A percentile compares a stretch with the other conserved stretches of the same genome.
phyloP scores from a whole-genome alignment of 495 filamentous ascomycete genomes.

The Hypomontagnella submonticulosa region DNA sequence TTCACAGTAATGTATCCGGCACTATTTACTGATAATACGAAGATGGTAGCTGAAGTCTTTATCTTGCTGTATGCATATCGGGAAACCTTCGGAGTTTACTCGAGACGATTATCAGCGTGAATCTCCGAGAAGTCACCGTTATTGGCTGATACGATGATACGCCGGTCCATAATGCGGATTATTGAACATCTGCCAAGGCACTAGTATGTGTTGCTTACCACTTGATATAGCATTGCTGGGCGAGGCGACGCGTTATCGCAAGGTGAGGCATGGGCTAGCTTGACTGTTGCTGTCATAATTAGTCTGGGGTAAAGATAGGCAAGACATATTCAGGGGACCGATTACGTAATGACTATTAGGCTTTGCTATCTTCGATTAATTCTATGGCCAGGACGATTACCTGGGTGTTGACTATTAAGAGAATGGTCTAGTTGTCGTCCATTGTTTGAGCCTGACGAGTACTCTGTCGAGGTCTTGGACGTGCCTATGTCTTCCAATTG shows the following conservation, averaged over 20 bases:
- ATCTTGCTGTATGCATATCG: conserved; percentile 4
- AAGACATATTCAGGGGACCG: too few species aligned
- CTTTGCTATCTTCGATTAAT: too few species aligned
- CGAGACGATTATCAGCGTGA: conserved; percentile 20
- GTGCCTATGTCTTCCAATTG: too few species aligned
- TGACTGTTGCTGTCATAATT: too few species aligned
- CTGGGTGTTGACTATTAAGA: too few species aligned
- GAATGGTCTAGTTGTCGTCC: too few species aligned
- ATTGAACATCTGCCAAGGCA: conserved; percentile 22
- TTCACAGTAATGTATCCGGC: background rate
- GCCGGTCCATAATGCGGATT: background rate
- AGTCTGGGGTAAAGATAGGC: too few species aligned
- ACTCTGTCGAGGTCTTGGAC: too few species aligned
- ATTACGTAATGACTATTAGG: too few species aligned
- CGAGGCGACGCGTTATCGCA: conserved; percentile 24
- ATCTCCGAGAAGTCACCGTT: conserved; percentile 38
- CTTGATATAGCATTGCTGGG: background rate
- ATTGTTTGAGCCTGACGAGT: too few species aligned
- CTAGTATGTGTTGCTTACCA: conserved; percentile 20
- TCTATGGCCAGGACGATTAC: too few species aligned
- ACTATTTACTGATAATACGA: background rate
- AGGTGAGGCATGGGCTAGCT: conserved; percentile 1
- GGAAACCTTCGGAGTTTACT: conserved; percentile 34
- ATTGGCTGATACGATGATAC: conserved; percentile 24
- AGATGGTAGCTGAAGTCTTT: background rate